A percentile compares a stretch with the other conserved stretches of the same genome.
phyloP scores from a whole-genome alignment of 306 rosid genomes.

The Acacia crassicarpa region DNA sequence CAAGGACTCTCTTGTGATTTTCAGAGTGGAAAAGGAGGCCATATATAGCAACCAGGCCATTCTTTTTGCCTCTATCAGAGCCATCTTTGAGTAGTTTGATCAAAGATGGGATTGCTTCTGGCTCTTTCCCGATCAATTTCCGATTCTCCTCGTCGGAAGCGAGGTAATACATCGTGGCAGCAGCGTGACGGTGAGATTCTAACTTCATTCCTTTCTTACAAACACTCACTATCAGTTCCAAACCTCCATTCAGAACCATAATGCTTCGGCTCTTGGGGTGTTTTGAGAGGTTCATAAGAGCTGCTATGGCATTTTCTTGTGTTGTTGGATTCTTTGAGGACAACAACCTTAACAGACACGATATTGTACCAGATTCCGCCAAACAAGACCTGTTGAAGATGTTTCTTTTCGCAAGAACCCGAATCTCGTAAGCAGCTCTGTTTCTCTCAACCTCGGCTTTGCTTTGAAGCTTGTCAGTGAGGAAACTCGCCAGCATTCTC shows the following conservation, averaged over 20 bases:
- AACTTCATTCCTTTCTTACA: conserved; percentile 47
- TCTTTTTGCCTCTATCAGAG: conserved; percentile 56
- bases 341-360: conserved; percentile 50
- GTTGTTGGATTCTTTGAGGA: conserved; percentile 29
- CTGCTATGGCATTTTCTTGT: conserved; percentile 78
- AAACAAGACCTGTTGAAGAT: conserved; percentile 70
- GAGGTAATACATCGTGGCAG: conserved; percentile 71
- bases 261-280: conserved; percentile 42
- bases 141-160: conserved; percentile 60
- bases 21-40: conserved; percentile 55
- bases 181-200: conserved; percentile 66
- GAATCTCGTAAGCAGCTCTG: conserved; percentile 59
- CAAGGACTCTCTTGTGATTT: conserved; percentile 54
- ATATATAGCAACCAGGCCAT: conserved; percentile 68
- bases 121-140: conserved; percentile 53
- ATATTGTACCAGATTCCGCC: conserved; percentile 62
- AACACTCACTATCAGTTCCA: conserved; percentile 54
- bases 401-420: conserved; percentile 74
- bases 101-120: conserved; percentile 59
- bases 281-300: conserved; percentile 77
- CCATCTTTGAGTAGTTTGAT: conserved; percentile 48
- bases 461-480: conserved; percentile 31
- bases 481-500: conserved; percentile 46
- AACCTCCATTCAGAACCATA: conserved; percentile 58
- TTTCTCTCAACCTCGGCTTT: conserved; percentile 44